These are phyloP conservation scores for Nakazawaea siamensis DNA, from an alignment of 805 yeast genomes.

Conservation along the genomic window DNA sequence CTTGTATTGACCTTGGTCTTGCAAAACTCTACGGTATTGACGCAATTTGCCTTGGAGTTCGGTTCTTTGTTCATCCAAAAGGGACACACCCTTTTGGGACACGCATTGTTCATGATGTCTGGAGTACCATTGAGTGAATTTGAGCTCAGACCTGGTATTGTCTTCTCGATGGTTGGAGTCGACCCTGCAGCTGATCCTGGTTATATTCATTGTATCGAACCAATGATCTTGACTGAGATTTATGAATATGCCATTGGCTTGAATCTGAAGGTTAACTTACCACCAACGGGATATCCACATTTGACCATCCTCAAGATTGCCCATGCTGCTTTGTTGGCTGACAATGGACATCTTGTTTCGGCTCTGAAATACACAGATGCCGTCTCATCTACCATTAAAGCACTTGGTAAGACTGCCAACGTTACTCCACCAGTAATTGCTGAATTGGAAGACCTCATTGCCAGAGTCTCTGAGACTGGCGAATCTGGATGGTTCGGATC, in stretches of 20 bases:
- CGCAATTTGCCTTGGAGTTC: slow-evolving; percentile 36
- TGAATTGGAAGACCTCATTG: slow-evolving; percentile 29
- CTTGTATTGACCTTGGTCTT: slow-evolving; percentile 3
- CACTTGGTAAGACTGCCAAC: slow-evolving; percentile 26
- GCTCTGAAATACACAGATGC: slow-evolving; percentile 59
- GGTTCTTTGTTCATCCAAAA: slow-evolving; percentile 36
- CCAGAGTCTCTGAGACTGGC: slow-evolving; percentile 35
- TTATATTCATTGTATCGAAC: slow-evolving; percentile 21
- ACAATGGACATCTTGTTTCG: slow-evolving; percentile 47
- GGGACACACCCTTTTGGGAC: slow-evolving; percentile 28
- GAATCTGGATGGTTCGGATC: slow-evolving; percentile 69
- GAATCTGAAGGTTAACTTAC: slow-evolving; percentile 19
- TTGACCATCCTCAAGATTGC: slow-evolving; percentile 37
- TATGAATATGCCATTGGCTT: slow-evolving; percentile 49
- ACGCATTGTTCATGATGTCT: slow-evolving; percentile 37
- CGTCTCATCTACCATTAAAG: slow-evolving; percentile 30
- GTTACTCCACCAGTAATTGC: slow-evolving; percentile 24
- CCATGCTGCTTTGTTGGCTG: slow-evolving; percentile 66
- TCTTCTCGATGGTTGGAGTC: slow-evolving; percentile 32
- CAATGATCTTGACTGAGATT: slow-evolving; percentile 54
- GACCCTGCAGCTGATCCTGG: slow-evolving; percentile 1
- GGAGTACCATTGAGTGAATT: slow-evolving; percentile 32
- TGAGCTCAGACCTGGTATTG: slow-evolving; percentile 21
- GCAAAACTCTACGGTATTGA: slow-evolving; percentile 3
- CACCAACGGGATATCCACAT: slow-evolving; percentile 31